A percentile compares a stretch with the other conserved stretches of the same genome.
Conservation (phyloP, 169 alveolate species). For the Perkinsus olseni region DNA sequence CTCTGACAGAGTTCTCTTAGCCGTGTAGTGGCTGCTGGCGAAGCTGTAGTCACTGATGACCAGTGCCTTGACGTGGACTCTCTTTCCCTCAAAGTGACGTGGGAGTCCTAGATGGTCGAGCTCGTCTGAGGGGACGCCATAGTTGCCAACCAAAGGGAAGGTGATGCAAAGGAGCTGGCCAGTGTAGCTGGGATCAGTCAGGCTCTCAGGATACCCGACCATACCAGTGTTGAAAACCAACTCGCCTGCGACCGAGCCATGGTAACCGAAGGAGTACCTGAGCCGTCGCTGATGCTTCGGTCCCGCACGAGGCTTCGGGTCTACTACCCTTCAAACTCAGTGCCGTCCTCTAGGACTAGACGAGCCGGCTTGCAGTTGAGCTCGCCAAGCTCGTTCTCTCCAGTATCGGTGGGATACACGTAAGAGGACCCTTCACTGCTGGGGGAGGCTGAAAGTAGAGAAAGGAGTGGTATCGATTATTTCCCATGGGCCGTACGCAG, state of each 20-base stretch:
- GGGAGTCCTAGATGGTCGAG: slow-evolving; percentile 56
- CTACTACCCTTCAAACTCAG: background rate
- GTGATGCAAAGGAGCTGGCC: slow-evolving; percentile 72
- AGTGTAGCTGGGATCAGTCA: slow-evolving; percentile 70
- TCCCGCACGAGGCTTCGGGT: background rate
- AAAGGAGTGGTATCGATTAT: background rate
- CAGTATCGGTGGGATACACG: background rate
- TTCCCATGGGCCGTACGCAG: no score
- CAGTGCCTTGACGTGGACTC: slow-evolving; percentile 52
- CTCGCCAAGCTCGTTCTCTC: background rate
- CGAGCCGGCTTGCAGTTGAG: slow-evolving; percentile 11
- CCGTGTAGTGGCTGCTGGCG: slow-evolving; percentile 46
- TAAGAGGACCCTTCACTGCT: background rate
- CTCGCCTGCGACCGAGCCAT: slow-evolving; percentile 49
- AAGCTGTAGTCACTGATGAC: slow-evolving; percentile 63
- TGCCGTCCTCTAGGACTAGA: slow-evolving; percentile 24
- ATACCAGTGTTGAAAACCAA: slow-evolving; percentile 72
- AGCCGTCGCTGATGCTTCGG: background rate
- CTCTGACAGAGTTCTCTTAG: slow-evolving; percentile 32
- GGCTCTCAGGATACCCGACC: slow-evolving; percentile 77
- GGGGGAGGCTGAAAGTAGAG: background rate
- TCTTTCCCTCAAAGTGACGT: slow-evolving; percentile 53
- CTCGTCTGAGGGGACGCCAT: slow-evolving; percentile 65
- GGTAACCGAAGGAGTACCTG: slow-evolving; percentile 34
- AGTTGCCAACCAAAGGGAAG: slow-evolving; percentile 70